Evolutionary conservation across 306 rosid genomes (phyloP).

Genomic region (Rubus idaeus): DNA sequence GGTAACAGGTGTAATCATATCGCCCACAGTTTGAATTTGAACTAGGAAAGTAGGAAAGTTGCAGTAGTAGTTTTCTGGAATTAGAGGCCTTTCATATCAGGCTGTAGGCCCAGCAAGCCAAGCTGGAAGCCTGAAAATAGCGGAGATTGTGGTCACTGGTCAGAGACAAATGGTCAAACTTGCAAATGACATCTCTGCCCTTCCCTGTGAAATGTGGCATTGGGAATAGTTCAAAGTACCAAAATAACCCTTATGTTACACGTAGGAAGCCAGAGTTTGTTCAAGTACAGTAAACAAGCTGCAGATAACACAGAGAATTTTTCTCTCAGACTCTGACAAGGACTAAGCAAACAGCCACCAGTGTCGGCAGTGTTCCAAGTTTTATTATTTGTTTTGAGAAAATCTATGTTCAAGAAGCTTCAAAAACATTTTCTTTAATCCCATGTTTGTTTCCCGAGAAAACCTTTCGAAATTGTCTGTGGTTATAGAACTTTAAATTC

Average conservation of each 20-base stretch:
- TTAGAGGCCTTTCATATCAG: neutral
- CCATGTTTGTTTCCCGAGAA: conserved; percentile 27
- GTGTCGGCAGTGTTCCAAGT: conserved; percentile 30
- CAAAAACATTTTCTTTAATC: neutral
- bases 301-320: neutral
- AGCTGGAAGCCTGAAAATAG: conserved; percentile 12
- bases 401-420: neutral
- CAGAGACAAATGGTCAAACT: neutral
- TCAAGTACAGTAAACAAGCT: neutral
- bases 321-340: conserved; percentile 9
- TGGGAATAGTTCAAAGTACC: neutral
- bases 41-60: neutral
- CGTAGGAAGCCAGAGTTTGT: neutral
- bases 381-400: neutral
- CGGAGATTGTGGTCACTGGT: neutral
- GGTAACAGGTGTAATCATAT: neutral
- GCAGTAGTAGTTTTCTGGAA: neutral
- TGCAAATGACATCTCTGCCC: conserved; percentile 6
- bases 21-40: neutral
- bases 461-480: neutral
- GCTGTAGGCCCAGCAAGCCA: conserved; percentile 1
- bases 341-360: conserved; percentile 7
- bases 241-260: neutral
- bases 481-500: neutral
- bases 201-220: neutral